phyloP scores from a whole-genome alignment of 2,329 filamentous ascomycete genomes.

The Colletotrichum acutatum region DNA sequence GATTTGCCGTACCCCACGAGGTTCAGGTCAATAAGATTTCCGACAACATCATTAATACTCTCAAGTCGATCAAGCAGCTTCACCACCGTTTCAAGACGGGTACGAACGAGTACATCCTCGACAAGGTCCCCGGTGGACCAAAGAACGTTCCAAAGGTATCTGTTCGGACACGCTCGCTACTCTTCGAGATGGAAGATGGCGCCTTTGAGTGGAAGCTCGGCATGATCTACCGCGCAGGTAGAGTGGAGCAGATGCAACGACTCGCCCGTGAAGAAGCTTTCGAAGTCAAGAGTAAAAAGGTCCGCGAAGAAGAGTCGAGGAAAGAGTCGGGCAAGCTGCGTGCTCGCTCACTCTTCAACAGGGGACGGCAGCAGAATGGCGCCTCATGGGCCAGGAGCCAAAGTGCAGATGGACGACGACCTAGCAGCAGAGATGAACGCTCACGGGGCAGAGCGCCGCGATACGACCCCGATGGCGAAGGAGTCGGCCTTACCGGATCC shows the following conservation, averaged over 20 bases:
- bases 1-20: constrained; percentile 90
- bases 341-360: constrained; percentile 62
- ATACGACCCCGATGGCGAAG: constrained; percentile 85
- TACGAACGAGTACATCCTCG: constrained; percentile 87
- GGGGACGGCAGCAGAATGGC: constrained; percentile 44
- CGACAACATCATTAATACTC: constrained; percentile 90
- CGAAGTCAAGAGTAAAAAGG: constrained; percentile 84
- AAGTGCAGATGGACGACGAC: constrained; percentile 62
- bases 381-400: constrained; percentile 61
- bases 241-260: constrained; percentile 90
- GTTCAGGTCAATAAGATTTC: constrained; percentile 89
- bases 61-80: constrained; percentile 90
- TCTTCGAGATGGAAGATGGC: constrained; percentile 95
- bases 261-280: constrained; percentile 92
- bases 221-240: constrained; percentile 89
- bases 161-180: constrained; percentile 80
- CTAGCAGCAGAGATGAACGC: constrained; percentile 45
- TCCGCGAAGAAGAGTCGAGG: constrained; percentile 76
- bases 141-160: constrained; percentile 90
- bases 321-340: constrained; percentile 64
- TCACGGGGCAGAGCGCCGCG: constrained; percentile 60
- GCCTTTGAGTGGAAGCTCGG: constrained; percentile 98
- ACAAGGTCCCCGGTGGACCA: constrained; percentile 85
- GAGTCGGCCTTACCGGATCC: constrained; percentile 73
- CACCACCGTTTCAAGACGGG: constrained; percentile 91